Conservation (phyloP, 78 protist species). For the Chrysochromulina tobinii region DNA sequence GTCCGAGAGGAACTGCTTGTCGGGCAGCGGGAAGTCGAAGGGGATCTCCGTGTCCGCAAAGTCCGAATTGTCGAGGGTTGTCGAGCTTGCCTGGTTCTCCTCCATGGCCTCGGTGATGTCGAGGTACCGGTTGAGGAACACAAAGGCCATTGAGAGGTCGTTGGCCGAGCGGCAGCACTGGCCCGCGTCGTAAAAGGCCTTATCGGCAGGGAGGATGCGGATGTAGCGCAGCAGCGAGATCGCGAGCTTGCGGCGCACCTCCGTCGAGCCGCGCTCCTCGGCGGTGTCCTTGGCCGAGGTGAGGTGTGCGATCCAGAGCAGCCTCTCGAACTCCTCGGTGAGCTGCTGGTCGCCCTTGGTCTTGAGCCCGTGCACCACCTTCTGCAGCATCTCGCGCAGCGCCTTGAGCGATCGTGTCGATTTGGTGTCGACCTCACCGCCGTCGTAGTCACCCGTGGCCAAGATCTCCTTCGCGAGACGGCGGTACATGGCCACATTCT, state of each 20-base stretch:
- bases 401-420: background rate
- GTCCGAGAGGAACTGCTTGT: background rate
- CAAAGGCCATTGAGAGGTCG: conserved; percentile 47
- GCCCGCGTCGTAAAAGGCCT: conserved; percentile 81
- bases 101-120: conserved; percentile 79
- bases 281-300: background rate
- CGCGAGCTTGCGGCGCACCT: background rate
- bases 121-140: conserved; percentile 63
- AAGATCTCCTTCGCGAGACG: background rate
- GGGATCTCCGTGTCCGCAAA: conserved; percentile 74
- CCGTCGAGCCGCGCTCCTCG: background rate
- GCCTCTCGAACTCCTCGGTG: background rate
- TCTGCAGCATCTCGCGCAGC: background rate
- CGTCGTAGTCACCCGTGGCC: background rate
- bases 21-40: conserved; percentile 46
- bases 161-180: conserved; percentile 19
- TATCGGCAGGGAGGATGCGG: conserved; percentile 68
- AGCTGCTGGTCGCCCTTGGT: background rate
- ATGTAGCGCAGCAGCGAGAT: background rate
- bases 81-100: conserved; percentile 4
- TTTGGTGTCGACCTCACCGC: background rate
- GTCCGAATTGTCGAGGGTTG: conserved; percentile 50
- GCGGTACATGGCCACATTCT: background rate
- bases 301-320: background rate
- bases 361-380: background rate